Conservation (phyloP, 208 protist species). For the Histomonas meleagridis region DNA sequence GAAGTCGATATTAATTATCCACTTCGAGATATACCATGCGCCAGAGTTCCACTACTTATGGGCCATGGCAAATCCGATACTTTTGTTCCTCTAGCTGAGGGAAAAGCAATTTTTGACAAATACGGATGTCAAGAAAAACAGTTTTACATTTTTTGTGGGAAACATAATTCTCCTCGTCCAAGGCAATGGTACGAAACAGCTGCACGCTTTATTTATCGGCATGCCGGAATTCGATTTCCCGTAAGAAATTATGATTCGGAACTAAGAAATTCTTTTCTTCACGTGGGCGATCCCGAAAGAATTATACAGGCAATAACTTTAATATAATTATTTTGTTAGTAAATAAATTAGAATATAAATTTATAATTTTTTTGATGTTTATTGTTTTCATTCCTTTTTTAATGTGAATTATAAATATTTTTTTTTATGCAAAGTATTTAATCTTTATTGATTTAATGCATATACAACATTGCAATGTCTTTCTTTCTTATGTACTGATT, state of each 20-base stretch:
- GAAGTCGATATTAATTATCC: neutral
- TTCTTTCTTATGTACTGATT: too few species aligned
- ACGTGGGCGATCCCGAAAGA: neutral
- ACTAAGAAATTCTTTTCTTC: neutral
- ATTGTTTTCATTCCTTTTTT: too few species aligned
- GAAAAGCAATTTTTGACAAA: neutral
- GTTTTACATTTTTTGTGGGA: neutral
- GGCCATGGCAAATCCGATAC: neutral
- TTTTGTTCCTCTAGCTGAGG: neutral
- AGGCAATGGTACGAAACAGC: constrained; percentile 32
- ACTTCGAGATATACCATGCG: neutral
- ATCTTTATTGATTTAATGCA: too few species aligned
- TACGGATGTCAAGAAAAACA: constrained; percentile 9
- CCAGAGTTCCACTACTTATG: neutral
- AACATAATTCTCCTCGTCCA: neutral
- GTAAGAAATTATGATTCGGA: neutral
- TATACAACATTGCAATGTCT: too few species aligned
- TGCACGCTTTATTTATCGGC: neutral
- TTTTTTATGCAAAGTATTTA: too few species aligned
- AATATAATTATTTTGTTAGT: too few species aligned
- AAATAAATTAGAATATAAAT: too few species aligned
- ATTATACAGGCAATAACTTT: too few species aligned
- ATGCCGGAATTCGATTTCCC: neutral
- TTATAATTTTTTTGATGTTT: too few species aligned
- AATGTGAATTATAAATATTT: too few species aligned